phyloP scores from a whole-genome alignment of 257 asterid species.

The Sherardia arvensis region DNA sequence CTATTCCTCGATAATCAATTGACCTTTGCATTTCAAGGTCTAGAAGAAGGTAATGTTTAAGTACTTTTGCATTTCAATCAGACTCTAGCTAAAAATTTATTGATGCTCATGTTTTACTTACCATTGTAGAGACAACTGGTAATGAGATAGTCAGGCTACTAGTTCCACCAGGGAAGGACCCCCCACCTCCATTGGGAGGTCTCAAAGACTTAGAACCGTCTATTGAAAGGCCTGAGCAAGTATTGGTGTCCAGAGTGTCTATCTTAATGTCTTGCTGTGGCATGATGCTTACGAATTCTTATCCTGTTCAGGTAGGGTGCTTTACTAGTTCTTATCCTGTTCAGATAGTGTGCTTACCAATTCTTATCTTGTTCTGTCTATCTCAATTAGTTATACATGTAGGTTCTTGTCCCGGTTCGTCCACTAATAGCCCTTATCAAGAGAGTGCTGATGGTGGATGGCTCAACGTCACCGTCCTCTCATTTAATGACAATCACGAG shows the following conservation, averaged over 20 bases:
- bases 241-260: slow-evolving; percentile 58
- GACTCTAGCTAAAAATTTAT: slow-evolving; percentile 20
- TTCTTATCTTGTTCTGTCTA: not conserved
- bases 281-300: slow-evolving; percentile 55
- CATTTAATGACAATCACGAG: slow-evolving; percentile 48
- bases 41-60: slow-evolving; percentile 64
- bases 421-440: slow-evolving; percentile 50
- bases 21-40: slow-evolving; percentile 66
- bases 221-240: slow-evolving; percentile 59
- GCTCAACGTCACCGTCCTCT: slow-evolving; percentile 37
- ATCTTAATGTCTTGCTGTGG: slow-evolving; percentile 65
- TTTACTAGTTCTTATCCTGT: slow-evolving; percentile 2
- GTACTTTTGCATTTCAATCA: slow-evolving; percentile 13
- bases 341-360: not conserved
- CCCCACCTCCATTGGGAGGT: slow-evolving; percentile 73
- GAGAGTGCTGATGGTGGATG: slow-evolving; percentile 81
- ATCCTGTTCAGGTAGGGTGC: slow-evolving; percentile 64
- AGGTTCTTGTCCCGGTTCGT: slow-evolving; percentile 71
- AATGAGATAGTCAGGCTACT: slow-evolving; percentile 47
- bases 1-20: slow-evolving; percentile 49
- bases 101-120: slow-evolving; percentile 4
- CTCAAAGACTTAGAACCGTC: slow-evolving; percentile 32
- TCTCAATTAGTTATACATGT: slow-evolving; percentile 9
- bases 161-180: slow-evolving; percentile 65
- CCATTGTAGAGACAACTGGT: slow-evolving; percentile 44